These are phyloP conservation scores for Colletotrichum sp. DNA, from an alignment of 2,329 filamentous ascomycete species.

Conservation along the genomic window DNA sequence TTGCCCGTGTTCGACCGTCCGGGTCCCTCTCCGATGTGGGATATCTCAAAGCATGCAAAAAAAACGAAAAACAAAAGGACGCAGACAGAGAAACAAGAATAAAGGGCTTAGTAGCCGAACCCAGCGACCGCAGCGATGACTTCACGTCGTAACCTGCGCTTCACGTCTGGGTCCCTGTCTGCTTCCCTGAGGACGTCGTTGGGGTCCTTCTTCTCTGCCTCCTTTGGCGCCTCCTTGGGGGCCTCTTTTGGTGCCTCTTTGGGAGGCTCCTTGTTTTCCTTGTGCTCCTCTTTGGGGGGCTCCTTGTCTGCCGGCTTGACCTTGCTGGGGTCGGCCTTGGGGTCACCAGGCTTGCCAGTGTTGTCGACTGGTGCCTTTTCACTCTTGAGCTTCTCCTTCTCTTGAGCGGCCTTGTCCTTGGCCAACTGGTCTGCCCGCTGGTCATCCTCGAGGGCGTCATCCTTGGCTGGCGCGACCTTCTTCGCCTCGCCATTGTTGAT, in stretches of 20 bases:
- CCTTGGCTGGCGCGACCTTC: neutral
- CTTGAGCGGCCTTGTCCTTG: conserved; percentile 4
- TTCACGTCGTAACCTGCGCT: conserved; percentile 16
- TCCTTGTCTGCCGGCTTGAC: neutral
- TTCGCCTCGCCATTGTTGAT: conserved; percentile 9
- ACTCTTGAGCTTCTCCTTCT: conserved; percentile 8
- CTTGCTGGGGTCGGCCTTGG: conserved; percentile 10
- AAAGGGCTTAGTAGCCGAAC: conserved; percentile 10
- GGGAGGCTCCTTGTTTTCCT: neutral
- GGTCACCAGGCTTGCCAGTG: conserved; percentile 9
- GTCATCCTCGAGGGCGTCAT: conserved; percentile 19
- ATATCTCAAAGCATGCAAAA: neutral
- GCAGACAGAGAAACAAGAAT: neutral
- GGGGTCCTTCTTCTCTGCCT: conserved; percentile 15
- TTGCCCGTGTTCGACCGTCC: neutral
- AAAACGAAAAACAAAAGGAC: neutral
- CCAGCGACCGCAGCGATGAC: conserved; percentile 10
- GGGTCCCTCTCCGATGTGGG: neutral
- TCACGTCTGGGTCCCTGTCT: neutral
- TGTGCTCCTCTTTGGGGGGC: neutral
- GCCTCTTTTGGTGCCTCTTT: neutral
- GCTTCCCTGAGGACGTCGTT: conserved; percentile 17
- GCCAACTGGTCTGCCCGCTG: conserved; percentile 8
- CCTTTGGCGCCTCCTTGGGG: neutral
- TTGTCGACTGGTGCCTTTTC: conserved; percentile 13